phyloP scores from a whole-genome alignment of 192 early-diverging fungal genomes.

The Podila epicladia region DNA sequence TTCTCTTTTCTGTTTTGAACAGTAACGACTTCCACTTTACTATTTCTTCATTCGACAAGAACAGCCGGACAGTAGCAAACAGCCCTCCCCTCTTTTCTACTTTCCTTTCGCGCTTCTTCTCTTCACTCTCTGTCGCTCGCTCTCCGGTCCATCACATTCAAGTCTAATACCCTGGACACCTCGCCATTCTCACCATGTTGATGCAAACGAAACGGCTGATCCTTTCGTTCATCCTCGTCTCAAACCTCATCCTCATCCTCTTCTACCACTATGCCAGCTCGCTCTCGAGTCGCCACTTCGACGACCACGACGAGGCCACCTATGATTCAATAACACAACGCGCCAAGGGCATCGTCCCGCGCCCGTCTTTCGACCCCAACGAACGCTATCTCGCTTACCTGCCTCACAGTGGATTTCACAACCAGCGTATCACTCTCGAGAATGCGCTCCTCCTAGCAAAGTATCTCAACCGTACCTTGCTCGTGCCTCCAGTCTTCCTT shows the following conservation, averaged over 20 bases:
- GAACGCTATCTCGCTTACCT: slow-evolving; percentile 65
- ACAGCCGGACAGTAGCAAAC: background rate
- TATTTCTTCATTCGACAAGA: too few species aligned
- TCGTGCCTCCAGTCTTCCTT: slow-evolving; percentile 59
- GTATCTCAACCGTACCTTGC: slow-evolving; percentile 63
- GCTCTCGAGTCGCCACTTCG: background rate
- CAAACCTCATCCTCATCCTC: slow-evolving; percentile 30
- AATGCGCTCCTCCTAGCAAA: slow-evolving; percentile 64
- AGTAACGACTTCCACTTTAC: too few species aligned
- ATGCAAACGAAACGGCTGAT: slow-evolving; percentile 37
- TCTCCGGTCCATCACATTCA: too few species aligned
- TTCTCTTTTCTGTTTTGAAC: background rate
- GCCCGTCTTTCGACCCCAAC: slow-evolving; percentile 18
- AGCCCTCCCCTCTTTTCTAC: background rate
- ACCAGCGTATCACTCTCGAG: slow-evolving; percentile 64
- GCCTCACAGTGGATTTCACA: slow-evolving; percentile 65
- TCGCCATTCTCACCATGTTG: slow-evolving; percentile 11
- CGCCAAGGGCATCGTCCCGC: slow-evolving; percentile 26
- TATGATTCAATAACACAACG: background rate
- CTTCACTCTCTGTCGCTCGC: background rate
- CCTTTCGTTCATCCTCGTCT: slow-evolving; percentile 20
- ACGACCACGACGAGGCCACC: background rate
- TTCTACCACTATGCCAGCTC: slow-evolving; percentile 30
- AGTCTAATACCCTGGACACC: background rate
- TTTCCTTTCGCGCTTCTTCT: background rate